These are phyloP conservation scores for Mucor sp. DNA, from an alignment of 371 early-diverging fungal genomes.

Conservation along the genomic window DNA sequence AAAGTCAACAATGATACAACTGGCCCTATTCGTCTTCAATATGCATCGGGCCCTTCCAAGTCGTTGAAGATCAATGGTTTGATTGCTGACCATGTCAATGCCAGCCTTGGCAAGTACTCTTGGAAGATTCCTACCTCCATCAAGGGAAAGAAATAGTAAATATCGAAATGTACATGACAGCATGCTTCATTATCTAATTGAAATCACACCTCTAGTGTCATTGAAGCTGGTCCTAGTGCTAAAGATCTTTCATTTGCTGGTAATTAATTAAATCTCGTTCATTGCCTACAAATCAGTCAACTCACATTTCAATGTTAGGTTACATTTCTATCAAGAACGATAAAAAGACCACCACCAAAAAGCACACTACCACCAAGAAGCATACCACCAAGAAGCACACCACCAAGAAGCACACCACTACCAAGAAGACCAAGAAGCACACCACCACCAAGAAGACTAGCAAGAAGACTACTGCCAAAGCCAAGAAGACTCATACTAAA, in stretches of 20 bases:
- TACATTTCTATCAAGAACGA: conserved; percentile 9
- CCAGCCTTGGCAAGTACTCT: conserved; percentile 32
- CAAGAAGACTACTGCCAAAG: conserved; percentile 3
- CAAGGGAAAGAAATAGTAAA: conserved; percentile 38
- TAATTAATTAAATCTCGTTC: conserved; percentile 13
- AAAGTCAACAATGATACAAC: conserved; percentile 11
- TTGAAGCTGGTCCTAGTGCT: conserved; percentile 43
- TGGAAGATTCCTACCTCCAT: conserved; percentile 42
- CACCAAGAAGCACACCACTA: conserved; percentile 12
- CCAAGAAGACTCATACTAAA: not conserved
- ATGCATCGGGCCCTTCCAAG: conserved; percentile 48
- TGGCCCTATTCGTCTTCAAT: conserved; percentile 31
- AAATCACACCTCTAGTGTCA: conserved; percentile 24
- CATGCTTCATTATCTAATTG: not conserved
- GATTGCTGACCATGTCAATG: conserved; percentile 37
- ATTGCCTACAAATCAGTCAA: not conserved
- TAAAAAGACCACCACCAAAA: conserved; percentile 8
- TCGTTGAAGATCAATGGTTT: conserved; percentile 36
- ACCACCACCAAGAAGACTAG: conserved; percentile 13
- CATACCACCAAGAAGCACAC: conserved; percentile 9
- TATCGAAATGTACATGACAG: not conserved
- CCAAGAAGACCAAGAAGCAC: conserved; percentile 13
- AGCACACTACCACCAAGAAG: conserved; percentile 11
- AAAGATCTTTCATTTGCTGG: conserved; percentile 51
- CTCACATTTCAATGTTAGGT: not conserved